Evolutionary conservation across 1,284 basidiomycete species (phyloP).

Genomic region (Ceratorhiza oryzae-sativae): DNA sequence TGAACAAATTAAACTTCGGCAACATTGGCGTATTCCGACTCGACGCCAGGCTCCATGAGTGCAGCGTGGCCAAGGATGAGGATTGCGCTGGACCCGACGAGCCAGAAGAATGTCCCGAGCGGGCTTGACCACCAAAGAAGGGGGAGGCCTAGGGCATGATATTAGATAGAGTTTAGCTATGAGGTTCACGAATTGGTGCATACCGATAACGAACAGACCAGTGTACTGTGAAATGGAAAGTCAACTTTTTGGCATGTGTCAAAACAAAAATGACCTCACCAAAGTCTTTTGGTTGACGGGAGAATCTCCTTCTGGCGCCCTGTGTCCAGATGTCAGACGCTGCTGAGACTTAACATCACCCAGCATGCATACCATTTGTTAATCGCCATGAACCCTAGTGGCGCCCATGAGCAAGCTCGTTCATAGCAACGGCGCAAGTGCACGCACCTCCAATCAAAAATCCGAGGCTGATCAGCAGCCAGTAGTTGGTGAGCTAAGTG

Average conservation of each 20-base stretch:
- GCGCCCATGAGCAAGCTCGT: neutral
- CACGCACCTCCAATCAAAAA: constrained; percentile 84
- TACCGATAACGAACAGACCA: constrained; percentile 76
- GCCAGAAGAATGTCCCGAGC: constrained; percentile 77
- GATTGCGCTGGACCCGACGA: constrained; percentile 74
- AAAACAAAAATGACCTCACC: constrained; percentile 54
- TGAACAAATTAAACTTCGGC: constrained; percentile 43
- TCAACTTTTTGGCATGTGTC: constrained; percentile 54
- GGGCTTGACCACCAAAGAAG: constrained; percentile 73
- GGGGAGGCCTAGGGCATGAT: constrained; percentile 54
- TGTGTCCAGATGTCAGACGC: neutral
- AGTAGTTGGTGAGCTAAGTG: constrained; percentile 72
- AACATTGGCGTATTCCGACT: constrained; percentile 85
- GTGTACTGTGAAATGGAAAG: constrained; percentile 64
- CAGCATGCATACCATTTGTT: constrained; percentile 78
- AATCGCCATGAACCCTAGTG: constrained; percentile 72
- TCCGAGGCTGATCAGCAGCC: constrained; percentile 81
- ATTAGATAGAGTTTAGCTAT: constrained; percentile 7
- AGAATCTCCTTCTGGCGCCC: constrained; percentile 79
- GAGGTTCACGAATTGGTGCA: neutral
- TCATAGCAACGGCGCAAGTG: neutral
- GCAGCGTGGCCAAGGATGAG: constrained; percentile 82
- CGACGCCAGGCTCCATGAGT: constrained; percentile 86
- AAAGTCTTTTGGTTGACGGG: constrained; percentile 79
- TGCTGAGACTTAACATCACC: constrained; percentile 12